A percentile compares a stretch with the other conserved stretches of the same genome.
Evolutionary conservation across 208 protist genomes (phyloP).

Genomic region (Acanthamoeba healyi): DNA sequence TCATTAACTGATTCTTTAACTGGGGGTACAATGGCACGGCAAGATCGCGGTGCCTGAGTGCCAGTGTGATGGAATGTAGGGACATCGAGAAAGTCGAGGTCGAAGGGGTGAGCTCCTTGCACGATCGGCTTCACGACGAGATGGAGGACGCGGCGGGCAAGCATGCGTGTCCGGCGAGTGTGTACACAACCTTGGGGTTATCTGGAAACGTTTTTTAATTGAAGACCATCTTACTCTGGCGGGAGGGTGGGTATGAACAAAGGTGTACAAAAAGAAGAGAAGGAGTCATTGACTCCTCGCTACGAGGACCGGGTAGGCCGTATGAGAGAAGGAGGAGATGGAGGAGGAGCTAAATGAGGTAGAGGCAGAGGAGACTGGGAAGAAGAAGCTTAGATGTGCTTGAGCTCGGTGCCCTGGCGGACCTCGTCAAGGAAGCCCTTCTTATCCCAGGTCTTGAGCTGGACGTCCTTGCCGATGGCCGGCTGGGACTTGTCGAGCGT

Average conservation of each 20-base stretch:
- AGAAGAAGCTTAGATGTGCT: conserved; percentile 49
- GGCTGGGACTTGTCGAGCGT: conserved; percentile 44
- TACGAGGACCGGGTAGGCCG: too few relatives aligned
- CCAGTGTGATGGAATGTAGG: too few relatives aligned
- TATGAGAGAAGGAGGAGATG: neutral
- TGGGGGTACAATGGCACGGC: neutral
- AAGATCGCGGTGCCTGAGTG: neutral
- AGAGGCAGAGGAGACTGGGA: too few relatives aligned
- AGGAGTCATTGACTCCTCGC: neutral
- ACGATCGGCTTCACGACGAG: too few relatives aligned
- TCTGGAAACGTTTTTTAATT: neutral
- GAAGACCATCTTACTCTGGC: too few relatives aligned
- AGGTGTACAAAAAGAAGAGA: conserved; percentile 7
- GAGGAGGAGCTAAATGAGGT: too few relatives aligned
- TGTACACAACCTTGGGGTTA: neutral
- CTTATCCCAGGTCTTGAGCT: conserved; percentile 51
- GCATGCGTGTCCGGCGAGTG: too few relatives aligned
- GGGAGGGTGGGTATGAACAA: neutral
- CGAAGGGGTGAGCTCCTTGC: too few relatives aligned
- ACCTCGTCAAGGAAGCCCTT: conserved; percentile 24
- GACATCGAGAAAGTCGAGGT: too few relatives aligned
- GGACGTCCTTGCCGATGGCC: conserved; percentile 1
- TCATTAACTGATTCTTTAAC: too few relatives aligned
- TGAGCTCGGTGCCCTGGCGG: conserved; percentile 58
- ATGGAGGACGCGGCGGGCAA: too few relatives aligned